phyloP scores from a whole-genome alignment of 768 basidiomycete genomes.

The Naganishia antarctica region DNA sequence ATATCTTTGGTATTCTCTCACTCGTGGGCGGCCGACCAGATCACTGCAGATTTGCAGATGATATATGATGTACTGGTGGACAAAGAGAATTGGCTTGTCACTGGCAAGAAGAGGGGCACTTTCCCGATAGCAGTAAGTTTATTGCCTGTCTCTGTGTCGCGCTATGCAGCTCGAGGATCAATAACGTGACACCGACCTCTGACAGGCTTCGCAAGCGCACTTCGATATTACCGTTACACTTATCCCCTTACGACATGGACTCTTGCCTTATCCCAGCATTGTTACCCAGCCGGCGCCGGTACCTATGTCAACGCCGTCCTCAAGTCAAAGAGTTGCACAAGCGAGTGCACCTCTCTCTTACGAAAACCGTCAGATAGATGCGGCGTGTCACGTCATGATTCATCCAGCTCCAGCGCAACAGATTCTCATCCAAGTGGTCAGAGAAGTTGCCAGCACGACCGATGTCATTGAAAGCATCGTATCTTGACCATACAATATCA shows the following conservation, averaged over 20 bases:
- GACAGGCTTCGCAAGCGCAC: not conserved
- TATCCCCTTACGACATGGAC: constrained; percentile 24
- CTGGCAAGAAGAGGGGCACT: constrained; percentile 23
- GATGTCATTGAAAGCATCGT: constrained; percentile 7
- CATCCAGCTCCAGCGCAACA: constrained; percentile 15
- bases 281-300: constrained; percentile 15
- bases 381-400: constrained; percentile 20
- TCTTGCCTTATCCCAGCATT: constrained; percentile 24
- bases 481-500: not conserved
- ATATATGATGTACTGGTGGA: constrained; percentile 25
- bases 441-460: not conserved
- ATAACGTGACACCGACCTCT: not conserved
- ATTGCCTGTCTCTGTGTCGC: not conserved
- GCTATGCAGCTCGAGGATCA: not conserved
- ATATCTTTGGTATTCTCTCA: constrained; percentile 1
- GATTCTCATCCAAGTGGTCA: constrained; percentile 18
- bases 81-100: constrained; percentile 25
- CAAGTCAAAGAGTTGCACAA: not conserved
- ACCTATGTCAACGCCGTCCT: not conserved
- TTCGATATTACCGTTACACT: constrained; percentile 16
- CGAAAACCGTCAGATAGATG: constrained; percentile 28
- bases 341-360: not conserved
- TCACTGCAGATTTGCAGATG: constrained; percentile 7
- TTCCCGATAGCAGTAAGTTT: constrained; percentile 22
- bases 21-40: not conserved